These are phyloP conservation scores for Pascua sp. DNA, from an alignment of 1,284 basidiomycete genomes.

Conservation along the genomic window DNA sequence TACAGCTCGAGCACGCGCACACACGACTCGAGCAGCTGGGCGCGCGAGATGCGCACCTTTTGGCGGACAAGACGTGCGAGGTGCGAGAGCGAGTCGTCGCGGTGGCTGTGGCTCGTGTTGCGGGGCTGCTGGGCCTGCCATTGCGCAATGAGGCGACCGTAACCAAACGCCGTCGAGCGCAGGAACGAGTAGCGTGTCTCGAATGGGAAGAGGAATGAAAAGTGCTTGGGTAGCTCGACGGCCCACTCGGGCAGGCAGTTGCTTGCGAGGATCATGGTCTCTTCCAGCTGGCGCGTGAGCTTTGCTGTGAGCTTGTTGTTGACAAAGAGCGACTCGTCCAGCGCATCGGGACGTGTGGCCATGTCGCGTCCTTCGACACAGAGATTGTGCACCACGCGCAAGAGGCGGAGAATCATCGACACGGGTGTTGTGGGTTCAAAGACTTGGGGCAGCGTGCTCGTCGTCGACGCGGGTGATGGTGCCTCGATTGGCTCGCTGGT, in stretches of 20 bases:
- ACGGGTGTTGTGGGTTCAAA: slow-evolving; percentile 80
- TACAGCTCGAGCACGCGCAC: slow-evolving; percentile 98
- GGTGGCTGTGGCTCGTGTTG: slow-evolving; percentile 64
- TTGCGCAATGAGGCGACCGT: slow-evolving; percentile 84
- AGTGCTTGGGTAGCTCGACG: slow-evolving; percentile 84
- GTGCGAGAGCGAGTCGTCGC: slow-evolving; percentile 87
- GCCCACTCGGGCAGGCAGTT: slow-evolving; percentile 97
- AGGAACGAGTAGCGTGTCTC: slow-evolving; percentile 94
- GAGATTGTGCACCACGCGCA: slow-evolving; percentile 80
- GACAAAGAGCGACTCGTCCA: slow-evolving; percentile 78
- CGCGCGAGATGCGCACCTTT: slow-evolving; percentile 93
- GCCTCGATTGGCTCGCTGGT: slow-evolving; percentile 9
- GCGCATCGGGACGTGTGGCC: slow-evolving; percentile 23
- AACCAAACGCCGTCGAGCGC: slow-evolving; percentile 95
- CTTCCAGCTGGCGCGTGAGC: slow-evolving; percentile 93
- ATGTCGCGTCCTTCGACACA: slow-evolving; percentile 54
- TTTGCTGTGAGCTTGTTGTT: slow-evolving; percentile 99
- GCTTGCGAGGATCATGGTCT: slow-evolving; percentile 97
- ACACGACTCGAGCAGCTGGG: slow-evolving; percentile 92
- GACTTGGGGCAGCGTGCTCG: slow-evolving; percentile 58
- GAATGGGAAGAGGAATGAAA: slow-evolving; percentile 98
- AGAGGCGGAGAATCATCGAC: slow-evolving; percentile 82
- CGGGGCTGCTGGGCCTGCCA: slow-evolving; percentile 78
- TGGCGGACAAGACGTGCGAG: slow-evolving; percentile 88
- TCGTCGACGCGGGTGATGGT: slow-evolving; percentile 38